These are phyloP conservation scores for Calonectria henricotiae DNA, from an alignment of 2,329 filamentous ascomycete species.

Conservation along the genomic window DNA sequence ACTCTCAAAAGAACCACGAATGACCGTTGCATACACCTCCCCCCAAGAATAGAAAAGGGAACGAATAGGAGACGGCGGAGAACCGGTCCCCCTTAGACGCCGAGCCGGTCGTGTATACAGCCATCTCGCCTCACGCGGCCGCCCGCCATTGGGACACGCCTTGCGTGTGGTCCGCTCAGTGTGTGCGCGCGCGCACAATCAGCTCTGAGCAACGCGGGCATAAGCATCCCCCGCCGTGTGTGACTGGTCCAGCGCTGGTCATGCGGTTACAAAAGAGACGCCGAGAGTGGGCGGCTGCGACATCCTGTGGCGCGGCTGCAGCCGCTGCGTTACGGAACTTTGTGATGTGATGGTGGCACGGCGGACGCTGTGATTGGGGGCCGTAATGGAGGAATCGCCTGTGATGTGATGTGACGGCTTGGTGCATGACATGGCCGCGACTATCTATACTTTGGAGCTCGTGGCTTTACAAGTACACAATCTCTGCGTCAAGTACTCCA, in stretches of 20 bases:
- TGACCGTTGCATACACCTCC: not conserved
- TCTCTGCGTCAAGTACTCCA: constrained; percentile 21
- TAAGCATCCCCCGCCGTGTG: constrained; percentile 7
- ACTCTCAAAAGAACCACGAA: constrained; percentile 4
- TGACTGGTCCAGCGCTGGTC: constrained; percentile 25
- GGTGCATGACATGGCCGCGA: constrained; percentile 6
- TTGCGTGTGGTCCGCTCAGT: not conserved
- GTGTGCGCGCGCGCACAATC: not conserved
- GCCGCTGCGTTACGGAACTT: constrained; percentile 34
- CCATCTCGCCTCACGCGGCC: constrained; percentile 25
- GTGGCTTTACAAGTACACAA: constrained; percentile 25
- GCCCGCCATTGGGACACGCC: not conserved
- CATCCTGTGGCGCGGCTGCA: constrained; percentile 29
- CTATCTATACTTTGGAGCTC: constrained; percentile 12
- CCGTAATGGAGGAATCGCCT: not conserved
- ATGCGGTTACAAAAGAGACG: constrained; percentile 30
- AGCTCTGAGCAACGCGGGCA: not conserved
- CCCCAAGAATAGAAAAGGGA: constrained; percentile 27
- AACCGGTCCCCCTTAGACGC: constrained; percentile 10
- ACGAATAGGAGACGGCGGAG: not conserved
- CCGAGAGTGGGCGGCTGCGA: constrained; percentile 32
- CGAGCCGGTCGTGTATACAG: constrained; percentile 9
- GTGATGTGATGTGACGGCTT: constrained; percentile 20
- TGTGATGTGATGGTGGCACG: constrained; percentile 30
- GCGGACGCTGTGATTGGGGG: constrained; percentile 32